A percentile compares a stretch with the other conserved stretches of the same genome.
Evolutionary conservation across 2,329 filamentous ascomycete genomes (phyloP).

Genomic region (Cylindrodendrum hubeiense): DNA sequence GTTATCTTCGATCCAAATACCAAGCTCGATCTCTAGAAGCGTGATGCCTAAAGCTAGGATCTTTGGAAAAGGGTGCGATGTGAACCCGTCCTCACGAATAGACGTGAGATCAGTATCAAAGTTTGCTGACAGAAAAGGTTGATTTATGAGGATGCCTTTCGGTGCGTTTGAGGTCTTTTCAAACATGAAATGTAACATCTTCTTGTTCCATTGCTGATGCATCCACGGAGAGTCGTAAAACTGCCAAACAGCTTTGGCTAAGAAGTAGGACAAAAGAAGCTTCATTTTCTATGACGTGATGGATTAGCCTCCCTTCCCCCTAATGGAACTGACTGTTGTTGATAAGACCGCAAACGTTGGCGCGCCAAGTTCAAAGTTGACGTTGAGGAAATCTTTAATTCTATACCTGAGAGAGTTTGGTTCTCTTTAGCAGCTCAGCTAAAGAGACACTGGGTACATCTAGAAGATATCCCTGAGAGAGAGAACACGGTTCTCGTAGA

Average conservation of each 20-base stretch:
- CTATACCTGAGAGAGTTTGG: no score
- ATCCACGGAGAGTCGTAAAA: constrained; percentile 8
- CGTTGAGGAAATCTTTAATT: no score
- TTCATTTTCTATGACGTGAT: constrained; percentile 6
- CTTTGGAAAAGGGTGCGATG: constrained; percentile 3
- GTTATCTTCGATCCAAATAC: constrained; percentile 4
- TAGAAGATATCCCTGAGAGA: no score
- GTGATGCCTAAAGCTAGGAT: constrained; percentile 9
- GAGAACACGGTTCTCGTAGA: no score
- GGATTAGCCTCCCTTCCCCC: no score
- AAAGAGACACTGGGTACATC: no score
- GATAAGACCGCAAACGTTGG: no score
- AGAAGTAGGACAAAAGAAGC: constrained; percentile 2
- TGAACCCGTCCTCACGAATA: not conserved
- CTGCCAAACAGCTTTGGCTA: constrained; percentile 11
- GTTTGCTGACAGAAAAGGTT: constrained; percentile 2
- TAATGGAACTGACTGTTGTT: no score
- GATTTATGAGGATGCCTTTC: constrained; percentile 5
- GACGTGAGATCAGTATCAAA: not conserved
- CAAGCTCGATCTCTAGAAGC: constrained; percentile 7
- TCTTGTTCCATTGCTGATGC: constrained; percentile 7
- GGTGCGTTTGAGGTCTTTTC: not conserved
- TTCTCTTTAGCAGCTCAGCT: no score
- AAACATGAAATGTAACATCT: constrained; percentile 12
- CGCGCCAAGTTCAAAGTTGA: no score